Conservation (phyloP, 768 basidiomycete species). For the Russula griseocarnosa region DNA sequence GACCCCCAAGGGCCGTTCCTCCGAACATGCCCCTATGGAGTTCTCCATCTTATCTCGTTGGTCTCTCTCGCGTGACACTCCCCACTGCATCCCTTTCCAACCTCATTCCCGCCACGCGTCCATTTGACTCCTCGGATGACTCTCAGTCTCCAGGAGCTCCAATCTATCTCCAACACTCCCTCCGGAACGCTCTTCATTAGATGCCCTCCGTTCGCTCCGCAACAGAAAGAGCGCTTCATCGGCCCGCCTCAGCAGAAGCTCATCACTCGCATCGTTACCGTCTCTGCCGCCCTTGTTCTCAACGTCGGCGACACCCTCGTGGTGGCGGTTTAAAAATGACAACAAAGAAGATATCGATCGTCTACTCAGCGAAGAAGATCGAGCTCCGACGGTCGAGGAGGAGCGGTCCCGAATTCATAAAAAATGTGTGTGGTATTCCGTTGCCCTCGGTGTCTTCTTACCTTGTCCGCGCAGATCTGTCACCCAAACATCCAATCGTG, state of each 20-base stretch:
- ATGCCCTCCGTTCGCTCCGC: conserved; percentile 51
- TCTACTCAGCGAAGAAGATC: conserved; percentile 52
- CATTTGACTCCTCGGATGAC: conserved; percentile 31
- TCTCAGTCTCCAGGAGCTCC: conserved; percentile 36
- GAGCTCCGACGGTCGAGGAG: conserved; percentile 45
- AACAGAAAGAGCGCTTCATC: conserved; percentile 29
- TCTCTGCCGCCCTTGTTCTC: conserved; percentile 4
- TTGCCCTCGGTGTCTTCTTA: neutral
- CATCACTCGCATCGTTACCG: conserved; percentile 21
- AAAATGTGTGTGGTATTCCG: conserved; percentile 53
- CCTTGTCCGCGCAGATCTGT: conserved; percentile 48
- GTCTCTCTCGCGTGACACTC: conserved; percentile 55
- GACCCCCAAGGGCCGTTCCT: conserved; percentile 30
- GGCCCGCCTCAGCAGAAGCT: conserved; percentile 29
- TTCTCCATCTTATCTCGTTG: conserved; percentile 51
- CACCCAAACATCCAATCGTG: conserved; percentile 80
- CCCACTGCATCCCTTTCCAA: conserved; percentile 59
- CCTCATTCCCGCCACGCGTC: conserved; percentile 21
- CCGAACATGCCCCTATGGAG: conserved; percentile 42
- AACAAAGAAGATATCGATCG: conserved; percentile 44
- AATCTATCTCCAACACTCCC: conserved; percentile 37
- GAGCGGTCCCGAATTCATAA: conserved; percentile 45
- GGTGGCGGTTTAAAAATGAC: conserved; percentile 52
- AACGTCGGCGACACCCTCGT: conserved; percentile 30
- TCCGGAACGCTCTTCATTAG: conserved; percentile 50